Percentiles rank a stretch among this genome's conserved stretches.
Evolutionary conservation across 257 asterid genomes (phyloP).

Genomic region (Forsythia viridissima): DNA sequence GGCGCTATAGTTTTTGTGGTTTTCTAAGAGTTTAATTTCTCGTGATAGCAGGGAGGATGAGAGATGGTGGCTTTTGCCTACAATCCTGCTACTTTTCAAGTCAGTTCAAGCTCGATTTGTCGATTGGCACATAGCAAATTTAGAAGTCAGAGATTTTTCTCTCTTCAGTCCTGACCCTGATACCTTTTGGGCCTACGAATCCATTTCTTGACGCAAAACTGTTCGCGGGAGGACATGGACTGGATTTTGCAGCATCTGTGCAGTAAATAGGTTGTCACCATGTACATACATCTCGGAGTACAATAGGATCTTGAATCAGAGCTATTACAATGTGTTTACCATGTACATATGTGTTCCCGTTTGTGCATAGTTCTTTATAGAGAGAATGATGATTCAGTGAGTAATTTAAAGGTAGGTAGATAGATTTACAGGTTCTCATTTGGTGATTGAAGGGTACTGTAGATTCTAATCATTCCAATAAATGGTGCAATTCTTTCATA

Average conservation of each 20-base stretch:
- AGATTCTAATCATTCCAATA: background rate
- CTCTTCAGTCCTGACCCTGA: conserved; percentile 88
- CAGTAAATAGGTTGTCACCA: conserved; percentile 18
- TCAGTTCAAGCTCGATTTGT: conserved; percentile 80
- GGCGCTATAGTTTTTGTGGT: background rate
- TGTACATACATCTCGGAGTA: conserved; percentile 33
- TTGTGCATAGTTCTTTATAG: conserved; percentile 44
- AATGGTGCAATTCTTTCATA: background rate
- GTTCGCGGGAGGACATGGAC: background rate
- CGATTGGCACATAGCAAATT: conserved; percentile 89
- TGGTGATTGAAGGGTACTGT: background rate
- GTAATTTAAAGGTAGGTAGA: background rate
- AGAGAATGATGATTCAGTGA: background rate
- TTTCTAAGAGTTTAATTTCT: conserved; percentile 3
- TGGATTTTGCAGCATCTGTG: conserved; percentile 11
- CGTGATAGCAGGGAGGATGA: conserved; percentile 74
- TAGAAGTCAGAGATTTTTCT: conserved; percentile 81
- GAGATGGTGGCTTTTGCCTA: conserved; percentile 90
- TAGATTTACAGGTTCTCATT: background rate
- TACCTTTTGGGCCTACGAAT: conserved; percentile 93
- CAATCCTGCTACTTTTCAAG: conserved; percentile 70
- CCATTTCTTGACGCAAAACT: conserved; percentile 45
- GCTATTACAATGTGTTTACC: conserved; percentile 23
- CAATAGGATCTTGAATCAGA: conserved; percentile 14
- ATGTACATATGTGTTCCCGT: conserved; percentile 32